phyloP scores from a whole-genome alignment of 176 grass and related monocot genomes.

The Typha latifolia region DNA sequence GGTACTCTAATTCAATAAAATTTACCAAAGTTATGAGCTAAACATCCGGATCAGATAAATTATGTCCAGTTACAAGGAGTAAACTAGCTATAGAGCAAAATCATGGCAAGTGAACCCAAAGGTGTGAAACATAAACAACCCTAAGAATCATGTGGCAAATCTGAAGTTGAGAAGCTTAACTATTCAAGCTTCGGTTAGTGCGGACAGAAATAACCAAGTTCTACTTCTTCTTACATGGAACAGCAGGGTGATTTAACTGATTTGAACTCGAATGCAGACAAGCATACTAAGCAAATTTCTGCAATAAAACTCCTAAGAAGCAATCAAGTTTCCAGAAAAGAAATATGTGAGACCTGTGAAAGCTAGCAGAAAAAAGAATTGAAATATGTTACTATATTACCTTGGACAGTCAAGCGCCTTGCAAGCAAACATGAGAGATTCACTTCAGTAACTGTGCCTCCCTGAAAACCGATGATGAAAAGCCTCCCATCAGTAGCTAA shows the following conservation, averaged over 20 bases:
- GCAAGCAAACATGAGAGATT: conserved; percentile 52
- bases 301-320: not conserved
- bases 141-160: not conserved
- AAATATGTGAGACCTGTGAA: not conserved
- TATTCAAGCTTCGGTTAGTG: not conserved
- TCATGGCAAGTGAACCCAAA: not conserved
- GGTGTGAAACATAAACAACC: not conserved
- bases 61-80: too few relatives aligned
- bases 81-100: too few relatives aligned
- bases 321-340: not conserved
- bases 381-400: conserved; percentile 26
- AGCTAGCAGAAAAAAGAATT: not conserved
- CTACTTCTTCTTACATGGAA: not conserved
- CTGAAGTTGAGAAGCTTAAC: not conserved
- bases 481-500: conserved; percentile 70
- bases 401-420: conserved; percentile 65
- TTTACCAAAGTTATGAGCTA: too few relatives aligned
- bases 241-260: not conserved
- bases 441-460: conserved; percentile 36
- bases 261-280: not conserved
- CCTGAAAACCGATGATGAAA: conserved; percentile 80
- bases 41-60: too few relatives aligned
- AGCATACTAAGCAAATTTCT: not conserved
- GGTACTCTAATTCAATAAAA: too few relatives aligned
- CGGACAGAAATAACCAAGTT: not conserved